These are phyloP conservation scores for Clonostachys solani DNA, from an alignment of 2,329 filamentous ascomycete species.

Conservation along the genomic window DNA sequence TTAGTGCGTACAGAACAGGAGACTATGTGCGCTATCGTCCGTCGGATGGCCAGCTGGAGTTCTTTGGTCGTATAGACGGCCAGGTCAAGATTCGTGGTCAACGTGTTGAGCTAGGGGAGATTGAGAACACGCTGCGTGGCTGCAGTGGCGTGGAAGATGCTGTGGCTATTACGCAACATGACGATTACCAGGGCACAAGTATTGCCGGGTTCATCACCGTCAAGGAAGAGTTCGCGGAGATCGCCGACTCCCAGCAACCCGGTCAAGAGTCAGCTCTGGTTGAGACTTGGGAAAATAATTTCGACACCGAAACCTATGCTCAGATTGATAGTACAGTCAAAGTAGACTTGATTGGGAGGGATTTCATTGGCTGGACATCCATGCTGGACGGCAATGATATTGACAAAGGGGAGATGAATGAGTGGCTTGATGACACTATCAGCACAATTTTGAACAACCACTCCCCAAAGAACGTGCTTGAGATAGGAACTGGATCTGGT, in stretches of 20 bases:
- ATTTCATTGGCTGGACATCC: conserved; percentile 23
- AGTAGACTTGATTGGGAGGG: conserved; percentile 9
- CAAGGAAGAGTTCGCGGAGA: conserved; percentile 6
- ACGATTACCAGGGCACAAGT: background rate
- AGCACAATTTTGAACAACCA: conserved; percentile 4
- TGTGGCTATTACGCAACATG: conserved; percentile 4
- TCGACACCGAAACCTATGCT: background rate
- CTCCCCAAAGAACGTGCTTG: conserved; percentile 11
- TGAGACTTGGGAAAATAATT: background rate
- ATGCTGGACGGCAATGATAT: conserved; percentile 20
- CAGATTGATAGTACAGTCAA: background rate
- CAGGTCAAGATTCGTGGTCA: conserved; percentile 23
- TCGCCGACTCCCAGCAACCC: conserved; percentile 1
- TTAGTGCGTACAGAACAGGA: conserved; percentile 16
- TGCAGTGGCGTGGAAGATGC: conserved; percentile 9
- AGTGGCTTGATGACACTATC: conserved; percentile 23
- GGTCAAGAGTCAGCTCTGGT: conserved; percentile 3
- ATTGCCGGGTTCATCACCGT: conserved; percentile 5
- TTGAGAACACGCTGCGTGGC: conserved; percentile 12
- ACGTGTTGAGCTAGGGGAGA: conserved; percentile 19
- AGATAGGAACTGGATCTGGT: conserved; percentile 20
- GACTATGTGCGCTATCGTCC: conserved; percentile 14
- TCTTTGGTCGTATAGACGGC: conserved; percentile 17
- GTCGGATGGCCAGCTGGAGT: conserved; percentile 14
- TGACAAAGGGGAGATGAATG: conserved; percentile 18